Percentiles rank a stretch among this genome's conserved stretches.
These are phyloP conservation scores for Rugonectria rugulosa DNA, from an alignment of 2,329 filamentous ascomycete species.

Conservation along the genomic window DNA sequence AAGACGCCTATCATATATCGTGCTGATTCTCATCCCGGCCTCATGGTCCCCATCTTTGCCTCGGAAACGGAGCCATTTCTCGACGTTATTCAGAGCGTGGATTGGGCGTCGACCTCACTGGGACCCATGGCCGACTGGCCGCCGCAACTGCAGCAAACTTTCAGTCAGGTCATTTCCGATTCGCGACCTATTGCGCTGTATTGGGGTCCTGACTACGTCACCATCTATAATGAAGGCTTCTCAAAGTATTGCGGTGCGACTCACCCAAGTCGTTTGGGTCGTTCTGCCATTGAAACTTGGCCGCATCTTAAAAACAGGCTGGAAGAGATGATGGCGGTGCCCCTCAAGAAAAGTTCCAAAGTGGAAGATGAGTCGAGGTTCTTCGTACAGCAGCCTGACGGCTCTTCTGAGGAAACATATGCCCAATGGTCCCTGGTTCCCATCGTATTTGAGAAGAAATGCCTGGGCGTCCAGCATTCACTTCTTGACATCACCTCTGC, in stretches of 20 bases:
- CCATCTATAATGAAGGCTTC: slow-evolving; percentile 74
- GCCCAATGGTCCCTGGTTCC: slow-evolving; percentile 58
- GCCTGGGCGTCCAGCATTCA: slow-evolving; percentile 56
- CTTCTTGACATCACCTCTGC: slow-evolving; percentile 56
- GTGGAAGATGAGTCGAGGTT: slow-evolving; percentile 55
- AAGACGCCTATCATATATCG: slow-evolving; percentile 40
- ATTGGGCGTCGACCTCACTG: slow-evolving; percentile 57
- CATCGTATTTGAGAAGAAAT: slow-evolving; percentile 51
- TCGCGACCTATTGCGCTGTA: slow-evolving; percentile 65
- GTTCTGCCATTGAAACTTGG: slow-evolving; percentile 67
- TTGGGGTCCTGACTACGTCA: slow-evolving; percentile 68
- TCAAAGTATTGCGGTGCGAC: slow-evolving; percentile 68
- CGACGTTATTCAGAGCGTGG: slow-evolving; percentile 49
- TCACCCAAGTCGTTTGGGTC: slow-evolving; percentile 69
- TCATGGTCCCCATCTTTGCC: slow-evolving; percentile 45
- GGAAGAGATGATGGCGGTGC: slow-evolving; percentile 38
- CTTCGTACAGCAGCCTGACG: slow-evolving; percentile 52
- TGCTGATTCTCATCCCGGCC: slow-evolving; percentile 43
- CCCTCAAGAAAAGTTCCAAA: slow-evolving; percentile 42
- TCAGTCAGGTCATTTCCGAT: slow-evolving; percentile 53
- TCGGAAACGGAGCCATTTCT: slow-evolving; percentile 49
- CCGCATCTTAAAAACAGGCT: slow-evolving; percentile 57
- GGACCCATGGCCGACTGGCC: slow-evolving; percentile 57
- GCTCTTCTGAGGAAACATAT: slow-evolving; percentile 55
- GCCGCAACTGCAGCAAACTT: slow-evolving; percentile 54